These are phyloP conservation scores for Pichia pseudocactophila DNA, from an alignment of 805 yeast species.

Conservation along the genomic window DNA sequence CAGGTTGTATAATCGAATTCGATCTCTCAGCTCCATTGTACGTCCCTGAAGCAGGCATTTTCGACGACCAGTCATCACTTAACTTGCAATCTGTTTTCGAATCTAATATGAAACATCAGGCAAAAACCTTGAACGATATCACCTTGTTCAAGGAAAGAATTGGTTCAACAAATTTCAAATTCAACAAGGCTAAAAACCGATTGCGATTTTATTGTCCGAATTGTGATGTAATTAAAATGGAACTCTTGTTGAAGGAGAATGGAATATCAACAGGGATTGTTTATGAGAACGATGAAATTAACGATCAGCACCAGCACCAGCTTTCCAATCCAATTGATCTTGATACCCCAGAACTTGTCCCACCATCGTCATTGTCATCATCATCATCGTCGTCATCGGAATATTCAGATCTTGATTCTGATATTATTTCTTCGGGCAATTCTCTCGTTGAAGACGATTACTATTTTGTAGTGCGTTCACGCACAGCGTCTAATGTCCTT, in stretches of 20 bases:
- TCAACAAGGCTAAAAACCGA: constrained; percentile 26
- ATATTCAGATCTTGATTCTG: constrained; percentile 2
- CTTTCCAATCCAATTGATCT: background rate
- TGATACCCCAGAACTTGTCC: too few relatives aligned
- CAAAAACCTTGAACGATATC: constrained; percentile 16
- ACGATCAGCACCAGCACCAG: constrained; percentile 9
- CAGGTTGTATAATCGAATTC: constrained; percentile 56
- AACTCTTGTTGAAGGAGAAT: constrained; percentile 45
- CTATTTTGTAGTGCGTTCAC: background rate
- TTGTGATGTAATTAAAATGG: constrained; percentile 51
- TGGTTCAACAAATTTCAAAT: constrained; percentile 35
- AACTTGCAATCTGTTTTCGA: constrained; percentile 9
- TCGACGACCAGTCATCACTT: constrained; percentile 16
- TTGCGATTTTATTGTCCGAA: constrained; percentile 57
- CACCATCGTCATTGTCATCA: background rate
- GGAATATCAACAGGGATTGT: constrained; percentile 37
- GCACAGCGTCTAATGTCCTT: background rate
- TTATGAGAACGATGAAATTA: background rate
- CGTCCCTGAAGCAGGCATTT: constrained; percentile 18
- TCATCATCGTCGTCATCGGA: background rate
- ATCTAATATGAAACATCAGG: constrained; percentile 14
- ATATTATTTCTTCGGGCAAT: constrained; percentile 4
- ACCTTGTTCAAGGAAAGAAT: constrained; percentile 17
- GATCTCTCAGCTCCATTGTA: constrained; percentile 27
- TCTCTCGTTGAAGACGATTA: constrained; percentile 1